Conservation (phyloP, 441 rosid genomes). For the Adansonia rubrostipa region DNA sequence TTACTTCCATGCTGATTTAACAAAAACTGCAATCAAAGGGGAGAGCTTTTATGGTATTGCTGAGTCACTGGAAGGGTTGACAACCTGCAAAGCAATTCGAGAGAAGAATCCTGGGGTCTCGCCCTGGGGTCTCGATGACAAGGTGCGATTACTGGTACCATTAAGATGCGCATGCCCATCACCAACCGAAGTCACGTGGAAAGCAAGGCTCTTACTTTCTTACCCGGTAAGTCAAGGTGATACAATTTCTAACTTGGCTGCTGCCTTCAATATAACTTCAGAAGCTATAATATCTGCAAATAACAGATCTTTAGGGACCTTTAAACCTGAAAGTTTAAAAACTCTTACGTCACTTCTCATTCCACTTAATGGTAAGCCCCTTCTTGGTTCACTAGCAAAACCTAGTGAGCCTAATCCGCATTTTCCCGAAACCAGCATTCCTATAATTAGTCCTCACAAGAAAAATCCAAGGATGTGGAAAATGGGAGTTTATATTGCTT, state of each 20-base stretch:
- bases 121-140: slow-evolving; percentile 50
- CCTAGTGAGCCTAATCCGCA: slow-evolving; percentile 46
- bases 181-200: slow-evolving; percentile 33
- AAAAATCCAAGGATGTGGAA: slow-evolving; percentile 58
- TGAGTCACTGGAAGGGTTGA: slow-evolving; percentile 70
- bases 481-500: slow-evolving; percentile 58
- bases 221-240: slow-evolving; percentile 68
- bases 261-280: slow-evolving; percentile 61
- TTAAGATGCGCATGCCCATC: slow-evolving; percentile 68
- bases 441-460: slow-evolving; percentile 35
- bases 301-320: slow-evolving; percentile 44
- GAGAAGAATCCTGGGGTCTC: slow-evolving; percentile 56
- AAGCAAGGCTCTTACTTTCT: slow-evolving; percentile 51
- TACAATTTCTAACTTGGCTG: slow-evolving; percentile 55
- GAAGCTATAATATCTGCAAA: slow-evolving; percentile 69
- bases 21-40: slow-evolving; percentile 55
- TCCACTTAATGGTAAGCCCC: slow-evolving; percentile 57
- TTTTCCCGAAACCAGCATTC: slow-evolving; percentile 37
- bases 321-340: slow-evolving; percentile 40
- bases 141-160: slow-evolving; percentile 50
- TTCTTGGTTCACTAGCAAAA: slow-evolving; percentile 38
- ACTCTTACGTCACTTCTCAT: slow-evolving; percentile 61
- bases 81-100: slow-evolving; percentile 63
- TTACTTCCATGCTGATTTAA: slow-evolving; percentile 55
- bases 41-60: slow-evolving; percentile 66